Evolutionary conservation across 257 asterid genomes (phyloP), one percentile per base, ranked within the genome.

Genomic region (Solanum lycopersicoides): DNA sequence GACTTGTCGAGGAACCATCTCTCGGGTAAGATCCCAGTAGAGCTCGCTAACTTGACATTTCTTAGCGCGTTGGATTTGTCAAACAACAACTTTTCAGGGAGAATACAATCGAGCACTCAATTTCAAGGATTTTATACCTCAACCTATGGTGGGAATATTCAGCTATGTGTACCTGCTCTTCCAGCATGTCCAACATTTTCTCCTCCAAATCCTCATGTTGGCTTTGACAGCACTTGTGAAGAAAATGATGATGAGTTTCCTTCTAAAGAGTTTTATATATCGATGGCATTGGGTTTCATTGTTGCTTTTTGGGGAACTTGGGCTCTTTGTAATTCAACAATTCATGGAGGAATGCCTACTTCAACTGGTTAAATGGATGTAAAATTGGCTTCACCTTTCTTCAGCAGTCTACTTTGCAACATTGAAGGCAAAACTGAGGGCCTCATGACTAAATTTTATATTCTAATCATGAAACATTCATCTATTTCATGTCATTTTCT

Each of bases 101-200:
- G 66, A 39, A 91, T 91, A 75, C 93, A 93, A 11, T 2, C 28
- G 9, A 15, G 92, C 65, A 88, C 92, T 34, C 92, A 92, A 86
- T 50, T 91, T 15, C 91, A 89, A 56, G 69, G 90, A 34, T 92
- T 93, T 35, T 13, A 79, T 32, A 42, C 86, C 5, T 93, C 94
- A 4, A 20, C n/a, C 0, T 92, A 88, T 86, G 87, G 87, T 35
- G 91, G 88, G 59, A 91, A 91, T 23, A 63, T 25, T 2, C 86
- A 32, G 60, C 87, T 89, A 2, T 91, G 93, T 20, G 93, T 92
- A n/a, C 68, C 3, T 42, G 91, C 89, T n/a, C 88, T 89, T 3
- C 32, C 41, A 12, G 34, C 53, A 42, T 89, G 91, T 37, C 45
- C 73, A 3, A n/a, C 59, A 34, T 41, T 13, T 88, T 60, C 45